Percentiles rank a stretch among this genome's conserved stretches.
Evolutionary conservation across 2,329 filamentous ascomycete genomes (phyloP).

Genomic region (Epicoccum sorghinum): DNA sequence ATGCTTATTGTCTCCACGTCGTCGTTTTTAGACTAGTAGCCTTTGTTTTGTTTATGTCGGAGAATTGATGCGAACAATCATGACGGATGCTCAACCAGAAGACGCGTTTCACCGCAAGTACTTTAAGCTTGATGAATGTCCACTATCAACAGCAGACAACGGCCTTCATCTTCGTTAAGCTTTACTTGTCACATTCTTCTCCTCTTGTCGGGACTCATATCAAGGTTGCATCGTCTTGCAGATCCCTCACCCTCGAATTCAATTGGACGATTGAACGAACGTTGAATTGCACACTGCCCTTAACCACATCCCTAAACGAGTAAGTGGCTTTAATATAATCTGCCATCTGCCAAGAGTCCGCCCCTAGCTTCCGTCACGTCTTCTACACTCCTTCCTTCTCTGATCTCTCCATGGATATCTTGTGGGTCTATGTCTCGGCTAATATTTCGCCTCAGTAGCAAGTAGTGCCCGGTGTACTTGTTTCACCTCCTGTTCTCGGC

Average conservation of each 20-base stretch:
- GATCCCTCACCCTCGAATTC: conserved; percentile 29
- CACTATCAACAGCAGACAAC: too few species aligned
- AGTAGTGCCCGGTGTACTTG: conserved; percentile 31
- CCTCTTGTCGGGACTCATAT: conserved; percentile 25
- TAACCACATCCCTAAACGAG: conserved; percentile 40
- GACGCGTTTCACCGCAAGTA: background rate
- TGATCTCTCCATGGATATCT: conserved; percentile 21
- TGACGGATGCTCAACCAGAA: background rate
- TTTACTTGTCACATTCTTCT: conserved; percentile 20
- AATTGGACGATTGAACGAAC: conserved; percentile 14
- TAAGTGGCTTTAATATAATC: conserved; percentile 39
- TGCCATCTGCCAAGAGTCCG: conserved; percentile 37
- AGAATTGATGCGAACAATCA: background rate
- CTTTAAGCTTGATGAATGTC: background rate
- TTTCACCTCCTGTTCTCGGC: conserved; percentile 41
- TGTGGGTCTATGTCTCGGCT: conserved; percentile 25
- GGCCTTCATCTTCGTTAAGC: background rate
- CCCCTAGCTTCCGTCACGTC: conserved; percentile 25
- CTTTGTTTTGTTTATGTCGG: background rate
- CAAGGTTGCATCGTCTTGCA: conserved; percentile 23
- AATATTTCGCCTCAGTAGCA: conserved; percentile 29
- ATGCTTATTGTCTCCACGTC: background rate
- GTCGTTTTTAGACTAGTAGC: background rate
- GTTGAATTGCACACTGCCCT: conserved; percentile 17
- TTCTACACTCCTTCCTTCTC: conserved; percentile 19